A percentile compares a stretch with the other conserved stretches of the same genome.
These are phyloP conservation scores for Corchorus olitorius DNA, from an alignment of 345 rosid genomes.

Conservation along the genomic window DNA sequence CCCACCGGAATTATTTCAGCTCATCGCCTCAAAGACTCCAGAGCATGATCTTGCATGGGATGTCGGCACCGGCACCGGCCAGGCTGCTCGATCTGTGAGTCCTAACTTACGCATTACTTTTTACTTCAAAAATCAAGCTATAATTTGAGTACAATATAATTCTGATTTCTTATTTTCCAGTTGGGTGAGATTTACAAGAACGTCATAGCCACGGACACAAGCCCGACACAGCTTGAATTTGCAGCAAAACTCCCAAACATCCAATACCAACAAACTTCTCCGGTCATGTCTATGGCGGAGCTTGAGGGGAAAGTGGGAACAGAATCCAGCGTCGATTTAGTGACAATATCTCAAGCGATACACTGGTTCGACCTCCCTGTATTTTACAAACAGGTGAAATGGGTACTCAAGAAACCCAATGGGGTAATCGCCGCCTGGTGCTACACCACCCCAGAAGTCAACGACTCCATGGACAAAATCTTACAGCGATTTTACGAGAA, in stretches of 20 bases:
- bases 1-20: slow-evolving; percentile 63
- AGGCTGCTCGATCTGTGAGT: slow-evolving; percentile 73
- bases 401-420: slow-evolving; percentile 61
- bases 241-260: slow-evolving; percentile 51
- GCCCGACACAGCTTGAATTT: slow-evolving; percentile 63
- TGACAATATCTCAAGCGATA: slow-evolving; percentile 60
- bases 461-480: slow-evolving; percentile 49
- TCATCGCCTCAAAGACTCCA: slow-evolving; percentile 72
- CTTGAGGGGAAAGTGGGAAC: slow-evolving; percentile 36
- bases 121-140: too few relatives aligned
- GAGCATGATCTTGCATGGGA: slow-evolving; percentile 82
- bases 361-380: slow-evolving; percentile 58
- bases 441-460: slow-evolving; percentile 58
- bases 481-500: slow-evolving; percentile 49
- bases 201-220: slow-evolving; percentile 81
- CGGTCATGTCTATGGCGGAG: slow-evolving; percentile 37
- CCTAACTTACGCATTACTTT: background rate
- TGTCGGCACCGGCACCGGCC: slow-evolving; percentile 87
- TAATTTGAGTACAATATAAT: too few relatives aligned
- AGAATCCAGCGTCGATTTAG: slow-evolving; percentile 51
- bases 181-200: slow-evolving; percentile 64
- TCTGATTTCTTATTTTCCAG: slow-evolving; percentile 30
- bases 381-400: slow-evolving; percentile 54
- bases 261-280: slow-evolving; percentile 50
- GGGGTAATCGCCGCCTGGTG: slow-evolving; percentile 72